Evolutionary conservation across 805 yeast species (phyloP).

Genomic region (Candida loeiensis): DNA sequence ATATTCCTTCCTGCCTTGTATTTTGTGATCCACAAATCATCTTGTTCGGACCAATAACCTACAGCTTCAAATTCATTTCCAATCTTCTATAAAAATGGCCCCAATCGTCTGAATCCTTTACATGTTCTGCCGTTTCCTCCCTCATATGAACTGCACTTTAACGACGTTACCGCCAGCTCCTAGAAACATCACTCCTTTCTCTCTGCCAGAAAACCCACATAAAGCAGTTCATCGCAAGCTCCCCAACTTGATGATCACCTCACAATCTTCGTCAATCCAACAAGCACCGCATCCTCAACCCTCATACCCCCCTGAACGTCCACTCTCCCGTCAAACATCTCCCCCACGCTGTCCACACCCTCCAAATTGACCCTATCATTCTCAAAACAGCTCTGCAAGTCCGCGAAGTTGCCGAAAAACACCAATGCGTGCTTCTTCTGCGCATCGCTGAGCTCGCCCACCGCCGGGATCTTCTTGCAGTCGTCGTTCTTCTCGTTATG

Average conservation of each 20-base stretch:
- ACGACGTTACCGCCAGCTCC: no score
- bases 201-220: no score
- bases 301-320: slow-evolving; percentile 53
- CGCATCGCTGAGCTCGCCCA: slow-evolving; percentile 8
- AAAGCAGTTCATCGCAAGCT: not conserved
- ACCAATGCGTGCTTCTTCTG: slow-evolving; percentile 41
- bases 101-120: no score
- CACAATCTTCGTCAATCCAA: slow-evolving; percentile 43
- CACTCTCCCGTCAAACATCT: slow-evolving; percentile 66
- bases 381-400: slow-evolving; percentile 51
- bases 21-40: no score
- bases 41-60: no score
- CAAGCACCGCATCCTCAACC: slow-evolving; percentile 68
- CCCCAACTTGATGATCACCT: not conserved
- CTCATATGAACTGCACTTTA: no score
- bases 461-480: slow-evolving; percentile 8
- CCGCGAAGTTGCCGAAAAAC: slow-evolving; percentile 62
- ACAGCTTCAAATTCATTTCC: no score
- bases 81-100: no score
- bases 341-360: slow-evolving; percentile 51
- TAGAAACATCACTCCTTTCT: no score
- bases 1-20: no score
- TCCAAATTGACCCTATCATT: slow-evolving; percentile 48
- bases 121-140: no score
- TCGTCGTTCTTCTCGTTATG: slow-evolving; percentile 20